Conservation (phyloP, 495 filamentous ascomycete genomes). For the Penicillium malachiteum region DNA sequence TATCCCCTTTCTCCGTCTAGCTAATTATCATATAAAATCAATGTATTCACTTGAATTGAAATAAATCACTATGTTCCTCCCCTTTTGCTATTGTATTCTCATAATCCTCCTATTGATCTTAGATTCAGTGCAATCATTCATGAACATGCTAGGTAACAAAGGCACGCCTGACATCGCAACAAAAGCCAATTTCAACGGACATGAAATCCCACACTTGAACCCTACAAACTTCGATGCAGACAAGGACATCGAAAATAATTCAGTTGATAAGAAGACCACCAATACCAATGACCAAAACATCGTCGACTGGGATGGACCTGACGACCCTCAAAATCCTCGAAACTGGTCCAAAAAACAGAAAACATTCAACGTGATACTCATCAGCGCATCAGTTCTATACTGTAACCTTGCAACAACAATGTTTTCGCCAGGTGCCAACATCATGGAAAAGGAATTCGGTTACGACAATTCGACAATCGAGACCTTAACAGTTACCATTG, state of each 20-base stretch:
- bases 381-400: neutral
- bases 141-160: neutral
- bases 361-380: neutral
- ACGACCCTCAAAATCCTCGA: neutral
- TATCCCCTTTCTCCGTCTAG: no score
- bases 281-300: neutral
- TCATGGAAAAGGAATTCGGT: neutral
- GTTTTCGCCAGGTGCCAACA: neutral
- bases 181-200: no score
- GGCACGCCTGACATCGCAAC: no score
- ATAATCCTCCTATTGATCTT: no score
- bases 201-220: no score
- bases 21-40: no score
- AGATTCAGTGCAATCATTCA: no score
- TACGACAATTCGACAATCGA: neutral
- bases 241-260: neutral
- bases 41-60: no score
- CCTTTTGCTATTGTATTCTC: no score
- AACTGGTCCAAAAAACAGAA: neutral
- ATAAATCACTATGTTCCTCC: no score
- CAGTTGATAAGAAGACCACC: neutral
- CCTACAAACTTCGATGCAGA: neutral
- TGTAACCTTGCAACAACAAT: neutral
- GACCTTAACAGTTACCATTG: constrained; percentile 34
- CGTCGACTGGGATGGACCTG: neutral